Conservation (phyloP, 2,329 filamentous ascomycete genomes). For the Diaporthe ilicicola region DNA sequence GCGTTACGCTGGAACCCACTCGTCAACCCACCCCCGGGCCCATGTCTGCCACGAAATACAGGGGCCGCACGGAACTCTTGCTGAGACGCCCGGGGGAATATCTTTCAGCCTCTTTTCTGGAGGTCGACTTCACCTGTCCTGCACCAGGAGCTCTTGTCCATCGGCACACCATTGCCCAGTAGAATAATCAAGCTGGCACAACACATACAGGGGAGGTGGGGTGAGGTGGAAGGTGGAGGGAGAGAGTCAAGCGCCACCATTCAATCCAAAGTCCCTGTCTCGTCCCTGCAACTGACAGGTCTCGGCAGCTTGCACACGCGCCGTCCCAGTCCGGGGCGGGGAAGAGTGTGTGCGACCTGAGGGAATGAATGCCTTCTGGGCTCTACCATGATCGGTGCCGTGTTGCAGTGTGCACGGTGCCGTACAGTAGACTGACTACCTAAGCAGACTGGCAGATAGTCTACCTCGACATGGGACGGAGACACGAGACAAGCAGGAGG, state of each 20-base stretch:
- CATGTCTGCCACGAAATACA: constrained; percentile 25
- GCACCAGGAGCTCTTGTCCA: neutral
- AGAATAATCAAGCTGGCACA: neutral
- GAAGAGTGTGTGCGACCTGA: constrained; percentile 11
- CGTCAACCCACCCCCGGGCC: constrained; percentile 1
- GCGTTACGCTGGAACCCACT: constrained; percentile 25
- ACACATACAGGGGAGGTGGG: neutral
- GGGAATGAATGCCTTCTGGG: constrained; percentile 17
- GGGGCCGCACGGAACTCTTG: constrained; percentile 29
- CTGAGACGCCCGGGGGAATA: constrained; percentile 16
- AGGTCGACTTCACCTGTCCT: neutral
- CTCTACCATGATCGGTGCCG: too few relatives aligned
- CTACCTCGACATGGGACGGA: constrained; percentile 8
- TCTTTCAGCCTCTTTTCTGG: constrained; percentile 27
- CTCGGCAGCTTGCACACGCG: constrained; percentile 24
- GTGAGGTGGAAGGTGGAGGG: neutral
- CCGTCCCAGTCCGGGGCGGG: neutral
- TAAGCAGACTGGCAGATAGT: neutral
- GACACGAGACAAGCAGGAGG: constrained; percentile 10
- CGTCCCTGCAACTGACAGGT: constrained; percentile 23
- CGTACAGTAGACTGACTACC: neutral
- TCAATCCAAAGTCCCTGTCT: constrained; percentile 7
- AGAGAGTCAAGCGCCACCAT: constrained; percentile 1
- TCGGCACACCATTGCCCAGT: neutral
- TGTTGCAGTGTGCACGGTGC: too few relatives aligned